Base-by-base conservation (phyloP, 2,329 filamentous ascomycete genomes). In the Sphaerulina musiva region DNA sequence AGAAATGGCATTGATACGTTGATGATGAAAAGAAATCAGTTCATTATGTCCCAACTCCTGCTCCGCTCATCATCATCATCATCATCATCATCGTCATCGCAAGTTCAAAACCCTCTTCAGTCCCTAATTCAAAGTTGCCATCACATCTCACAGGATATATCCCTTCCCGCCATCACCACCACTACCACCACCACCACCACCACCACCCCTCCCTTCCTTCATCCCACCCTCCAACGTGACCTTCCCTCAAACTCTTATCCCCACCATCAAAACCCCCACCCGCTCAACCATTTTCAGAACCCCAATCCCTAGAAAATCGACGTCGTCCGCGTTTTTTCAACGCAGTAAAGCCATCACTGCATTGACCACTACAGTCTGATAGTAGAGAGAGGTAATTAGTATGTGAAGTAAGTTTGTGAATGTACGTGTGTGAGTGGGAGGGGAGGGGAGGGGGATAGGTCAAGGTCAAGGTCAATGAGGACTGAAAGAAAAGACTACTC, bases 351-450 rank as follows among this genome's bases (percentile, higher is more conserved):
- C 41, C 48, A 44, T 50, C 20, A 44, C 31, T 36, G 48, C 48
- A 34, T 50, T 50, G 29, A 50, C 44, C 38, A 50, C 48, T 41
- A 50, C 23, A 36, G 48, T 36, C 48, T 50, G 39, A 42, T 36
- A 8, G 26, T 6, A 17, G 5, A n/a, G 2, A 14, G 14, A 17
- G 1, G 39, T 38, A 42, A 29, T 36, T 8, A 23, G 29, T 20
- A 26, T 12, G 29, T 23, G 26, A 48, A 23, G 31, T 12, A 36
- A 29, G 20, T 39, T 36, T n/a, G 38, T 23, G 14, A 1, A 17
- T 17, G 14, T 17, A 17, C 14, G 14, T 17, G 14, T 17, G 14
- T 17, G 14, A 17, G 14, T 17, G 14, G 14, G 14, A 17, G 14
- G 14, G 14, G 14, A 17, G 14, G 1, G 14, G 14, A 17, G 14